phyloP scores from a whole-genome alignment of 163 green algal genomes.

The Prototheca wickerhamii region DNA sequence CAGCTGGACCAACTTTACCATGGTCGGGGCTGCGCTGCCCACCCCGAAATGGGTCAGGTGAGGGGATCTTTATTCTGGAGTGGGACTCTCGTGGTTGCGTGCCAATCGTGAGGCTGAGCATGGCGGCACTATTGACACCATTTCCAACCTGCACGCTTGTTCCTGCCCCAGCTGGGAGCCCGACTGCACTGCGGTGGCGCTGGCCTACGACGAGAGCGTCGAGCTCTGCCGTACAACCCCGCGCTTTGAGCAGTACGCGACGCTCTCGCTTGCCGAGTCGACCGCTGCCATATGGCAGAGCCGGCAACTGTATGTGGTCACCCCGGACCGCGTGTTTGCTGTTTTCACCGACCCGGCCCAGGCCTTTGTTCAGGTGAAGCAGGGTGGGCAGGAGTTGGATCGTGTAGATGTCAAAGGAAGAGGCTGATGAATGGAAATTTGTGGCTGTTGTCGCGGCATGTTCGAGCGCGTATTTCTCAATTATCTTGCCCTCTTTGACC shows the following conservation, averaged over 20 bases:
- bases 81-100: too few species aligned
- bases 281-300: slow-evolving; percentile 42
- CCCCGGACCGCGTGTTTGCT: slow-evolving; percentile 36
- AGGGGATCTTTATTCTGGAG: not conserved
- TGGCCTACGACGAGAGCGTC: slow-evolving; percentile 49
- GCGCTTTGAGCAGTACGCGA: slow-evolving; percentile 44
- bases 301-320: slow-evolving; percentile 61
- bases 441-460: too few species aligned
- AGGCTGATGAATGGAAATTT: too few species aligned
- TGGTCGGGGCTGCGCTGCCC: slow-evolving; percentile 48
- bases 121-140: not conserved
- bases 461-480: not conserved
- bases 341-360: slow-evolving; percentile 40
- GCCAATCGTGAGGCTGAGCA: too few species aligned
- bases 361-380: slow-evolving; percentile 26
- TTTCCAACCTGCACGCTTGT: not conserved
- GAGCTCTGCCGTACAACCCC: slow-evolving; percentile 43
- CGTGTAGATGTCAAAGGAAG: too few species aligned
- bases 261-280: slow-evolving; percentile 45
- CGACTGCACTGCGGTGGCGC: slow-evolving; percentile 44
- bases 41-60: slow-evolving; percentile 46
- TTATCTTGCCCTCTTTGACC: not conserved
- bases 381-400: not conserved
- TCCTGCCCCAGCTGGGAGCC: slow-evolving; percentile 51
- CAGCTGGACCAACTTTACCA: slow-evolving; percentile 29